Conservation (phyloP, 257 asterid genomes). For the Plantago elongata region DNA sequence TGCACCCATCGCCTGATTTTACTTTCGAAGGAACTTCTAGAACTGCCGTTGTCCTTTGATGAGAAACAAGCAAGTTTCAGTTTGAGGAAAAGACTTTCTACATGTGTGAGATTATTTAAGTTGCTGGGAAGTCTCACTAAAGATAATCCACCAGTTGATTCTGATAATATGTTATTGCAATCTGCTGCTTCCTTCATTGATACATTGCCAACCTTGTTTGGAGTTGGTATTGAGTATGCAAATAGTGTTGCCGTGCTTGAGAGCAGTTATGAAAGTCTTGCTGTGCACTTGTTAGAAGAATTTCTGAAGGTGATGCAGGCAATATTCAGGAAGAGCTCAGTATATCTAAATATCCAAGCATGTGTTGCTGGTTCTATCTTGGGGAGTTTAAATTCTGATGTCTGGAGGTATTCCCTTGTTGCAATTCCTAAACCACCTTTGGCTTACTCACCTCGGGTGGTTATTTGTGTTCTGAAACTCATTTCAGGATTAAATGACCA, state of each 20-base stretch:
- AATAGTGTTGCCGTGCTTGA: slow-evolving; percentile 51
- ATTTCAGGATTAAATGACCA: slow-evolving; percentile 57
- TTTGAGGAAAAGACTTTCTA: slow-evolving; percentile 59
- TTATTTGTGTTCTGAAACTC: slow-evolving; percentile 60
- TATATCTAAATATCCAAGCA: slow-evolving; percentile 63
- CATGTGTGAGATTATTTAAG: slow-evolving; percentile 61
- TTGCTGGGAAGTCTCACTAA: slow-evolving; percentile 56
- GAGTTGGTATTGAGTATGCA: slow-evolving; percentile 52
- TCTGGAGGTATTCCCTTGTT: slow-evolving; percentile 50
- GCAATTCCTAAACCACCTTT: slow-evolving; percentile 56
- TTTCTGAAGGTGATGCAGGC: slow-evolving; percentile 67
- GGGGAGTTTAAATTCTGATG: slow-evolving; percentile 50
- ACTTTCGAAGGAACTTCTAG: slow-evolving; percentile 53
- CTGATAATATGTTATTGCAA: slow-evolving; percentile 54
- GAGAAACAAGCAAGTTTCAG: slow-evolving; percentile 50
- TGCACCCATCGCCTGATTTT: slow-evolving; percentile 60
- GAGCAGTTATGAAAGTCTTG: slow-evolving; percentile 61
- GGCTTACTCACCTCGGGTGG: slow-evolving; percentile 79
- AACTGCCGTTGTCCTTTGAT: slow-evolving; percentile 43
- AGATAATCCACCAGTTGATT: slow-evolving; percentile 43
- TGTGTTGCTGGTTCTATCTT: slow-evolving; percentile 62
- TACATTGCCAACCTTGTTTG: slow-evolving; percentile 52
- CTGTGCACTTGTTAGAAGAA: slow-evolving; percentile 65
- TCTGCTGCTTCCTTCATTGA: slow-evolving; percentile 60
- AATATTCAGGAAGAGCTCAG: slow-evolving; percentile 43